Percentiles rank a stretch among this genome's conserved stretches.
Evolutionary conservation across 164 flowering plant species (phyloP).

Genomic region (Nymphaea colorata): DNA sequence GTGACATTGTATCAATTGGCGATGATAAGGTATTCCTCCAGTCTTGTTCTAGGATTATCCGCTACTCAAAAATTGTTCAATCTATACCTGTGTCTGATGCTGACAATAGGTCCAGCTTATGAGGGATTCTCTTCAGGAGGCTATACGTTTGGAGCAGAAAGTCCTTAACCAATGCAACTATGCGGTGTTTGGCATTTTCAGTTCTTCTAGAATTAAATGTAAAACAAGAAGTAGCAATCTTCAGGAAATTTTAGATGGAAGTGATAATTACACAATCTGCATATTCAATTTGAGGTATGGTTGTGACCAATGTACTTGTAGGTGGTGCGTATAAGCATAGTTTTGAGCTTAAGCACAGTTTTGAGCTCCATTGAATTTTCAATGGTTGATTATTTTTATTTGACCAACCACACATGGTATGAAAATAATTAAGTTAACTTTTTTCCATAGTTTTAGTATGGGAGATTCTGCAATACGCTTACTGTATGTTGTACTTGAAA

Average conservation of each 20-base stretch:
- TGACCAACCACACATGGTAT: background rate
- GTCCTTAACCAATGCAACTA: conserved; percentile 36
- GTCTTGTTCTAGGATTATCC: too few relatives aligned
- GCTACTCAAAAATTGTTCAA: too few relatives aligned
- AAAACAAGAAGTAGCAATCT: conserved; percentile 53
- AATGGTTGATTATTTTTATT: background rate
- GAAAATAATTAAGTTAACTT: too few relatives aligned
- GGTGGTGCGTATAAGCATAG: too few relatives aligned
- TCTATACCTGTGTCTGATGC: too few relatives aligned
- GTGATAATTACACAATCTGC: conserved; percentile 30
- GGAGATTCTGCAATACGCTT: too few relatives aligned
- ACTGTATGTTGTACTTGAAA: too few relatives aligned
- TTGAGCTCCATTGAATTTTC: too few relatives aligned
- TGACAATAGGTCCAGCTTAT: conserved; percentile 28
- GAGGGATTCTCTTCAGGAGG: conserved; percentile 38
- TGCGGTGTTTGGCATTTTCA: conserved; percentile 61
- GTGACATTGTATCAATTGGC: conserved; percentile 54
- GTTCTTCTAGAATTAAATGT: conserved; percentile 38
- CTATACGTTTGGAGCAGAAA: conserved; percentile 35
- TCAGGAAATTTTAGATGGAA: conserved; percentile 37
- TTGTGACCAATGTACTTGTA: too few relatives aligned
- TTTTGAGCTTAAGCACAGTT: too few relatives aligned
- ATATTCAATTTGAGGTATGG: conserved; percentile 52
- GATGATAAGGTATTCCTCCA: conserved; percentile 45
- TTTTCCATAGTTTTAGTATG: too few relatives aligned